phyloP scores from a whole-genome alignment of 208 protist species.

The Trypanosoma congolense region DNA sequence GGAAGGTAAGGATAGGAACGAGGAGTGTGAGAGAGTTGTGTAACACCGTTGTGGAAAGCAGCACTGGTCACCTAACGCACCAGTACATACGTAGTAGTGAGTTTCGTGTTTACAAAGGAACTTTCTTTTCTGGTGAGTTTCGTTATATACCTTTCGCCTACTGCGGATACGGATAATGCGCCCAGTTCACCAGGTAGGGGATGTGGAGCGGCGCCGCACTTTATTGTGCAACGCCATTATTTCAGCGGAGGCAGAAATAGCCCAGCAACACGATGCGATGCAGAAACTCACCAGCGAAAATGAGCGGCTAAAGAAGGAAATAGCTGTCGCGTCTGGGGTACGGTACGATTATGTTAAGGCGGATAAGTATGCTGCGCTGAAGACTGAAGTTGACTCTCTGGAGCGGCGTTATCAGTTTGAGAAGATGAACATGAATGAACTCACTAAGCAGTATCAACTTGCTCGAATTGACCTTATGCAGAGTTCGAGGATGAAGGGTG shows the following conservation, averaged over 20 bases:
- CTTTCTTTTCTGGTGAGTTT: too few species aligned
- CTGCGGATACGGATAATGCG: too few species aligned
- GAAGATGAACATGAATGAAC: constrained; percentile 89
- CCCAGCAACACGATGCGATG: constrained; percentile 79
- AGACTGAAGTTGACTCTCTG: constrained; percentile 83
- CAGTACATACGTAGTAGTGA: too few species aligned
- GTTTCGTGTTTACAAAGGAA: too few species aligned
- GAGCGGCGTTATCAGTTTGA: constrained; percentile 90
- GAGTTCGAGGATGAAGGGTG: constrained; percentile 79
- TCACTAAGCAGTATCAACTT: constrained; percentile 80
- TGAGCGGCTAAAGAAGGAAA: constrained; percentile 86
- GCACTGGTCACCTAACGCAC: too few species aligned
- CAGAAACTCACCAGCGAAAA: constrained; percentile 71
- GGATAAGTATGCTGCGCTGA: constrained; percentile 76
- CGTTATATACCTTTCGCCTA: too few species aligned
- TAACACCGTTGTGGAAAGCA: too few species aligned
- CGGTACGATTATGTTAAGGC: constrained; percentile 86
- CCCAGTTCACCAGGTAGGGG: background rate
- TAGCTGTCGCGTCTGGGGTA: constrained; percentile 54
- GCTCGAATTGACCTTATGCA: constrained; percentile 83
- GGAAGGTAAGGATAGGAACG: too few species aligned
- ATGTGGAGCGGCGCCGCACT: constrained; percentile 40
- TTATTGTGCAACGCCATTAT: constrained; percentile 55
- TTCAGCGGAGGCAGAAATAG: constrained; percentile 47
- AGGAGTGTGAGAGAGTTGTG: too few species aligned